Evolutionary conservation across 2,329 filamentous ascomycete genomes (phyloP), one percentile per base, ranked within the genome.

Genomic region (Monilinia aucupariae): DNA sequence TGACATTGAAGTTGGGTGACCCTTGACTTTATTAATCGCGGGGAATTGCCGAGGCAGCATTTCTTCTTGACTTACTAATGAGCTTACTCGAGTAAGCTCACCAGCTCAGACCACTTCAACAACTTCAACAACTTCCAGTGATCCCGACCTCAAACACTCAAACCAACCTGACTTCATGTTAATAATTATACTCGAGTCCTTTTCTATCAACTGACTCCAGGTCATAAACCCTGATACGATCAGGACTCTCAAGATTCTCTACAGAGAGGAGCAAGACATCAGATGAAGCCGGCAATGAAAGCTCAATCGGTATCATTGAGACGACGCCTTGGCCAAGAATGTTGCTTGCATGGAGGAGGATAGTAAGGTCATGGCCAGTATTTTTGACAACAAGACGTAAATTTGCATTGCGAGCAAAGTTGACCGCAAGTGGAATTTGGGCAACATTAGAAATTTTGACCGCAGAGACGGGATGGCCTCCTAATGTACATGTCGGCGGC

Each of bases 331-430:
- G 34, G 34, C 12, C 34, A 34, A 34, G 34, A 34, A 34, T 34
- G 34, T 7, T 9, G 8, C 8, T 34, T 34, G 34, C 12, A 7
- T 34, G 34, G 34, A 9, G 34, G 34, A n/a, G n/a, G n/a, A n/a
- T n/a, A n/a, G n/a, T 75, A 63, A 78, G 81, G 67, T 78, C 77
- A 65, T 80, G 78, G 4, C 79, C 78, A 1, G 78, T 80, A 64
- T 79, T 80, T 66, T 76, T 78, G 58, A 75, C 69, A 2, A 72
- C 72, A 9, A 75, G 64, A 8, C 73, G 73, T 27, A 76, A 69
- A 17, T 69, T 71, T 3, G 67, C 61, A 27, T 74, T 70, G 8
- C 64, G 67, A 37, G 75, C 75, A 65, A 77, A 77, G 12, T 69
- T 68, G 22, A 77, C 69, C 9, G 65, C 56, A 2, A 64, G 49